Evolutionary conservation across 1,139 yeast genomes (phyloP).

Genomic region (Yamadazyma membranifaciens): DNA sequence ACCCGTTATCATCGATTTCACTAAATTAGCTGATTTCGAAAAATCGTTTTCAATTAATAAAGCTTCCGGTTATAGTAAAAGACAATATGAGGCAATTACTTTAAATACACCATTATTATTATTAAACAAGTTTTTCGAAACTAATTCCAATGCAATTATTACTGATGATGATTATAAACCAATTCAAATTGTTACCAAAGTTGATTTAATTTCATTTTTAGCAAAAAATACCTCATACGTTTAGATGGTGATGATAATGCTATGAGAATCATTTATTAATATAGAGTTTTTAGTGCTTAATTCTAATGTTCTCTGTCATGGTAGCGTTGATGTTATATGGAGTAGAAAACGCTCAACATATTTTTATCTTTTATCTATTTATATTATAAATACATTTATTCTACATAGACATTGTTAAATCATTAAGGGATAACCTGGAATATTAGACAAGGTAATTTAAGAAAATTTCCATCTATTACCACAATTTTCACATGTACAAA

Average conservation of each 20-base stretch:
- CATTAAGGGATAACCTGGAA: not conserved
- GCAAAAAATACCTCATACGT: conserved; percentile 15
- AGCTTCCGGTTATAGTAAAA: conserved; percentile 60
- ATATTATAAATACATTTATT: conserved; percentile 4
- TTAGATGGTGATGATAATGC: conserved; percentile 3
- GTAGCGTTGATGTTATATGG: too few relatives aligned
- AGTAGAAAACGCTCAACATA: too few relatives aligned
- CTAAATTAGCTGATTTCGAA: conserved; percentile 67
- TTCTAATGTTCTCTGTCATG: too few relatives aligned
- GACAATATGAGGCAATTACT: conserved; percentile 66
- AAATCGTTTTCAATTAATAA: conserved; percentile 65
- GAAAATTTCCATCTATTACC: conserved; percentile 98
- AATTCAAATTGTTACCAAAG: conserved; percentile 83
- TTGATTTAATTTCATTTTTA: conserved; percentile 72
- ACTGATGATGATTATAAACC: conserved; percentile 73
- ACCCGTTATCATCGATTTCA: conserved; percentile 70
- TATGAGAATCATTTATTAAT: not conserved
- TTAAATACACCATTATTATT: conserved; percentile 66
- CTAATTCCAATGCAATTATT: conserved; percentile 81
- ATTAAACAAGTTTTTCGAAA: conserved; percentile 79
- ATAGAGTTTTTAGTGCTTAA: too few relatives aligned
- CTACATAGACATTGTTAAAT: conserved; percentile 1
- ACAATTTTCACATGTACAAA: conserved; percentile 96
- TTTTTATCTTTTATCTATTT: not conserved
- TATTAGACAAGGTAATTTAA: conserved; percentile 18